A percentile compares a stretch with the other conserved stretches of the same genome.
phyloP scores from a whole-genome alignment of 495 filamentous ascomycete genomes.

The Annulohypoxylon stygium region DNA sequence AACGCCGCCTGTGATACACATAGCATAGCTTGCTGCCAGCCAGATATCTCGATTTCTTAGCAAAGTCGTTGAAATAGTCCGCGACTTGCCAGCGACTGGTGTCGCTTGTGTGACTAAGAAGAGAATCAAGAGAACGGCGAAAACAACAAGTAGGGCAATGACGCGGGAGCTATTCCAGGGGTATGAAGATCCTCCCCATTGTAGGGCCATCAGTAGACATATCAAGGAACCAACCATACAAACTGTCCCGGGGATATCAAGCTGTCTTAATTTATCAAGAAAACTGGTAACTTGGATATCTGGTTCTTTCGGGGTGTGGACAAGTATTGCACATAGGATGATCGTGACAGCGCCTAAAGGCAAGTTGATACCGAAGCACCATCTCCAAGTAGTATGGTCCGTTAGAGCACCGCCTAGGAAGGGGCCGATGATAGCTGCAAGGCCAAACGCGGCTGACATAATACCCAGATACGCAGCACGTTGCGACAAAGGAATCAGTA shows the following conservation, averaged over 20 bases:
- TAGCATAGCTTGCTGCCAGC: slow-evolving; percentile 9
- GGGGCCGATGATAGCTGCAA: slow-evolving; percentile 5
- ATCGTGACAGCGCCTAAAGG: slow-evolving; percentile 16
- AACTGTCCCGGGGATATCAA: slow-evolving; percentile 8
- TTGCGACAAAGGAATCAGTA: background rate
- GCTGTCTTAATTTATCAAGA: background rate
- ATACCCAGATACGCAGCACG: slow-evolving; percentile 1
- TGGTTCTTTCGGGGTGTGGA: background rate
- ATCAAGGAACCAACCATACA: slow-evolving; percentile 10
- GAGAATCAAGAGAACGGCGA: background rate
- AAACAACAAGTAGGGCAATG: background rate
- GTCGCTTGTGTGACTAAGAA: background rate
- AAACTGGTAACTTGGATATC: background rate
- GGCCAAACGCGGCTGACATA: background rate
- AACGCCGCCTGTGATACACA: slow-evolving; percentile 4
- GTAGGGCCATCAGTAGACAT: background rate
- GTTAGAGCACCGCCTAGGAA: slow-evolving; percentile 9
- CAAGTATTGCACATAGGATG: background rate
- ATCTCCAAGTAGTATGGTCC: slow-evolving; percentile 9
- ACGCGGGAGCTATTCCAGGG: slow-evolving; percentile 2
- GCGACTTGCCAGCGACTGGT: background rate
- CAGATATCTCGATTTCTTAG: background rate
- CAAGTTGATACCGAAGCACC: slow-evolving; percentile 24
- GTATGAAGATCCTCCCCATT: slow-evolving; percentile 12
- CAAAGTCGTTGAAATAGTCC: background rate